Conservation (phyloP, 768 basidiomycete genomes). For the Kwoniella bestiolae region DNA sequence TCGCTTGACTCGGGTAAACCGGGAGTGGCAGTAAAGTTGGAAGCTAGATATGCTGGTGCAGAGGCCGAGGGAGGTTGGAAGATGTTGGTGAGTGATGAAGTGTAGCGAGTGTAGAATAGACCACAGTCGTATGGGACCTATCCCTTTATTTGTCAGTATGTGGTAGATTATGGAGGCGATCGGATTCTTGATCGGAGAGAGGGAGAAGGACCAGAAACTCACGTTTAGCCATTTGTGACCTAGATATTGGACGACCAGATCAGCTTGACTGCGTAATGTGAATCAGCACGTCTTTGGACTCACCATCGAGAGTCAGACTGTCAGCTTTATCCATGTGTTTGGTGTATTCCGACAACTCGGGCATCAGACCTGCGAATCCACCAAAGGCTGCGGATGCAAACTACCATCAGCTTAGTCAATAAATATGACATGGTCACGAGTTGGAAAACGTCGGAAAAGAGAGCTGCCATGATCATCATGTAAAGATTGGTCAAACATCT, state of each 20-base stretch:
- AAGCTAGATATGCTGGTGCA: slow-evolving; percentile 59
- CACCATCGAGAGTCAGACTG: slow-evolving; percentile 59
- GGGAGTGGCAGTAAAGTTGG: slow-evolving; percentile 3
- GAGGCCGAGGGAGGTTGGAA: slow-evolving; percentile 56
- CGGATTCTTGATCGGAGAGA: too few relatives aligned
- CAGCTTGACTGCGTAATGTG: not conserved
- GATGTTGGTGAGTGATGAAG: slow-evolving; percentile 46
- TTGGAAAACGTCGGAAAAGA: too few relatives aligned
- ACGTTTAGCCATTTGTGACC: slow-evolving; percentile 60
- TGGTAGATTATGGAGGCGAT: too few relatives aligned
- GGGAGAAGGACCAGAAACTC: slow-evolving; percentile 21
- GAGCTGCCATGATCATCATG: too few relatives aligned
- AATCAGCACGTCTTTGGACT: too few relatives aligned
- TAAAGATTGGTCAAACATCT: too few relatives aligned
- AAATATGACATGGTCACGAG: not conserved
- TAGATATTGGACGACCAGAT: not conserved
- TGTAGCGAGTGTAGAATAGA: slow-evolving; percentile 58
- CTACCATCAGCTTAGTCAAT: slow-evolving; percentile 11
- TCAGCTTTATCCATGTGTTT: slow-evolving; percentile 58
- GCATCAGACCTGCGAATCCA: slow-evolving; percentile 59
- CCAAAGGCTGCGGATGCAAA: slow-evolving; percentile 58
- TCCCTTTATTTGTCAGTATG: slow-evolving; percentile 18
- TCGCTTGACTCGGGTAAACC: not conserved
- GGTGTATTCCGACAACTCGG: slow-evolving; percentile 50
- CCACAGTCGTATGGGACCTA: slow-evolving; percentile 59